phyloP scores from a whole-genome alignment of 345 rosid genomes.

The Ricinus communis region DNA sequence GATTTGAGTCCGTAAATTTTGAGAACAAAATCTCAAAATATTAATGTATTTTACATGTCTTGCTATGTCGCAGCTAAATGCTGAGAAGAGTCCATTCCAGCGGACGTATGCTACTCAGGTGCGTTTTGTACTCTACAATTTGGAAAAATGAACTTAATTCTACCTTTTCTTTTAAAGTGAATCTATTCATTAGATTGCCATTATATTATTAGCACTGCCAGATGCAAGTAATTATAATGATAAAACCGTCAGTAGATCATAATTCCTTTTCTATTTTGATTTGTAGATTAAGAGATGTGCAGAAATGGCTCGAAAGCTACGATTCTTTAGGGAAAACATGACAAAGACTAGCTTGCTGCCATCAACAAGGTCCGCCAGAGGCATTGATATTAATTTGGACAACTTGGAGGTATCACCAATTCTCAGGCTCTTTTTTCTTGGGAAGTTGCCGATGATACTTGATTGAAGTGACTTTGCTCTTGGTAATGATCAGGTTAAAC shows the following conservation, averaged over 20 bases:
- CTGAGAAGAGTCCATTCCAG: slow-evolving; percentile 32
- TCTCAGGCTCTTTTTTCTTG: not conserved
- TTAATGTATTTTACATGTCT: not conserved
- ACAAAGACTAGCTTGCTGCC: slow-evolving; percentile 25
- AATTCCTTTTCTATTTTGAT: not conserved
- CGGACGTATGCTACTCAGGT: slow-evolving; percentile 35
- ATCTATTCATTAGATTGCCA: not conserved
- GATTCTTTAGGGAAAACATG: slow-evolving; percentile 33
- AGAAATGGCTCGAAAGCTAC: slow-evolving; percentile 33
- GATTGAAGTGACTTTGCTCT: not conserved
- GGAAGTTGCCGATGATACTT: not conserved
- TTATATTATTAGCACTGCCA: not conserved
- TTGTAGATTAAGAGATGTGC: slow-evolving; percentile 28
- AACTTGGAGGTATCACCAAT: slow-evolving; percentile 25
- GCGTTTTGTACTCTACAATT: not conserved
- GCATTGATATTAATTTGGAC: slow-evolving; percentile 24
- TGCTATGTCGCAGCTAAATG: slow-evolving; percentile 25
- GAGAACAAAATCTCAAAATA: too few relatives aligned
- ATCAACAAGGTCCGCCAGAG: slow-evolving; percentile 11
- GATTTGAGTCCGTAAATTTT: too few relatives aligned
- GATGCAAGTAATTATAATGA: not conserved
- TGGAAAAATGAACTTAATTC: not conserved
- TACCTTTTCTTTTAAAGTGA: not conserved
- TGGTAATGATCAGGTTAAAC: slow-evolving; percentile 18
- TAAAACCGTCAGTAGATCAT: not conserved